Conservation (phyloP, 371 early-diverging fungal species). For the Cladochytrium tenue region DNA sequence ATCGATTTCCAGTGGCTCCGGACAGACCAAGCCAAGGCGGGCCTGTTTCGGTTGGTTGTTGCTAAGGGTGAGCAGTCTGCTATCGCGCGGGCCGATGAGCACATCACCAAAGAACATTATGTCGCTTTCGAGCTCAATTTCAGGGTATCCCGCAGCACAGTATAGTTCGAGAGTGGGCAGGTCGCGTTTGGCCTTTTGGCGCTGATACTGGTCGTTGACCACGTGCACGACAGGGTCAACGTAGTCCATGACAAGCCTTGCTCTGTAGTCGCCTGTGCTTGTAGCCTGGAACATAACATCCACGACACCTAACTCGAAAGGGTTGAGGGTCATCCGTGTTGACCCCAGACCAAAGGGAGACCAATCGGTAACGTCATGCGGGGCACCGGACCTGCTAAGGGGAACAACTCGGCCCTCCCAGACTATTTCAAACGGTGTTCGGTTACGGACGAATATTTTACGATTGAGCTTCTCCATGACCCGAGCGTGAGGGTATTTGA, state of each 20-base stretch:
- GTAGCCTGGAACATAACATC: slow-evolving; percentile 48
- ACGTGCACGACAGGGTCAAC: slow-evolving; percentile 44
- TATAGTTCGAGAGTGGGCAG: slow-evolving; percentile 15
- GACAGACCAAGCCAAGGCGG: not conserved
- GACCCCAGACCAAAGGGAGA: slow-evolving; percentile 43
- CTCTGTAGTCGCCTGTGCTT: slow-evolving; percentile 36
- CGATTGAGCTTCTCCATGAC: slow-evolving; percentile 40
- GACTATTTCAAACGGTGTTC: slow-evolving; percentile 37
- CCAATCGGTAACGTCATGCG: slow-evolving; percentile 22
- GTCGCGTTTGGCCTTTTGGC: slow-evolving; percentile 27
- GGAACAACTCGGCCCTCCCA: slow-evolving; percentile 44
- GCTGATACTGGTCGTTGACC: slow-evolving; percentile 26
- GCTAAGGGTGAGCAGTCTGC: slow-evolving; percentile 14
- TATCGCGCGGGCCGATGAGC: slow-evolving; percentile 16
- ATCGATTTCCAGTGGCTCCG: slow-evolving; percentile 21
- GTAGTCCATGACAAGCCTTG: slow-evolving; percentile 40
- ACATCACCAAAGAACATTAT: slow-evolving; percentile 43
- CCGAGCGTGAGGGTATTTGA: slow-evolving; percentile 37
- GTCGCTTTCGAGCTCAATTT: slow-evolving; percentile 29
- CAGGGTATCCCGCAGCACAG: slow-evolving; percentile 38
- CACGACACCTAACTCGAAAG: slow-evolving; percentile 40
- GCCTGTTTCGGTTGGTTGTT: slow-evolving; percentile 36
- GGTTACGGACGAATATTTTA: slow-evolving; percentile 44
- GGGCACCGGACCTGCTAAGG: not conserved
- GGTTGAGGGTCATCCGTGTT: slow-evolving; percentile 41